A percentile compares a stretch with the other conserved stretches of the same genome.
These are phyloP conservation scores for Protea cynaroides DNA, from an alignment of 164 flowering plant species.

Conservation along the genomic window DNA sequence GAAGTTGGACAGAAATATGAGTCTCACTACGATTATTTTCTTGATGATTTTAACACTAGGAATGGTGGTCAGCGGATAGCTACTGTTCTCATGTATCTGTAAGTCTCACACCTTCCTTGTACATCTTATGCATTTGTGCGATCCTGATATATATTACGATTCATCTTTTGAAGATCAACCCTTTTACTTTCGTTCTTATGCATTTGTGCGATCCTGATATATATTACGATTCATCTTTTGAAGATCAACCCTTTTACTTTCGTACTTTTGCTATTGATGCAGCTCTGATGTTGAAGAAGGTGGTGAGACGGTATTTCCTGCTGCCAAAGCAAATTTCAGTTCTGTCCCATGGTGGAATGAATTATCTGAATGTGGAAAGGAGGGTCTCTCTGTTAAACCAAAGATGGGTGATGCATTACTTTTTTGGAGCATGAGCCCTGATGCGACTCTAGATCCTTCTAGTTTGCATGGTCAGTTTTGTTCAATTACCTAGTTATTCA, in stretches of 20 bases:
- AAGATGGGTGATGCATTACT: conserved; percentile 92
- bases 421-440: conserved; percentile 96
- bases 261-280: conserved; percentile 15
- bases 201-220: background rate
- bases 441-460: conserved; percentile 77
- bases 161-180: background rate
- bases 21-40: conserved; percentile 86
- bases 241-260: background rate
- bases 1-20: conserved; percentile 94
- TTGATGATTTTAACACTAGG: conserved; percentile 70
- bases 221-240: background rate
- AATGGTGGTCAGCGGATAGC: conserved; percentile 94
- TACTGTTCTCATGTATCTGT: conserved; percentile 92
- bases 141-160: background rate
- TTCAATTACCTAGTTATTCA: background rate
- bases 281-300: conserved; percentile 99
- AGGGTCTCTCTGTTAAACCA: conserved; percentile 77
- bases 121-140: background rate
- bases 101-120: conserved; percentile 11
- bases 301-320: conserved; percentile 91
- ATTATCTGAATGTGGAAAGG: conserved; percentile 74
- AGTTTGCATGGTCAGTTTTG: conserved; percentile 77
- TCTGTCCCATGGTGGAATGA: conserved; percentile 77
- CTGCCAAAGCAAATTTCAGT: conserved; percentile 66
- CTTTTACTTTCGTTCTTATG: conserved; percentile 1